phyloP scores from a whole-genome alignment of 2,329 filamentous ascomycete genomes.

The Aspergillus tamarii region DNA sequence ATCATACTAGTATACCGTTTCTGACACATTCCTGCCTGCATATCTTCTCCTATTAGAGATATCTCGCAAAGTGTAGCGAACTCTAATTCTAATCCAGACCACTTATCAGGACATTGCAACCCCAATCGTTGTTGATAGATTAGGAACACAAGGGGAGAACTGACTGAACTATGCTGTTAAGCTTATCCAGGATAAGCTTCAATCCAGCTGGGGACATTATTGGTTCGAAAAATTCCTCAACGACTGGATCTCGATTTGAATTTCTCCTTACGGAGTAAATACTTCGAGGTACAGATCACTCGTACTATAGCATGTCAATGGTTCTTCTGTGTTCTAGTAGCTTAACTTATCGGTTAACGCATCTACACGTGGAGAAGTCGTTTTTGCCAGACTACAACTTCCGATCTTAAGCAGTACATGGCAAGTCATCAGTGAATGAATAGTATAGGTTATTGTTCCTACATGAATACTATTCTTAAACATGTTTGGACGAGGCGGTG shows the following conservation, averaged over 20 bases:
- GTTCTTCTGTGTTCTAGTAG: background rate
- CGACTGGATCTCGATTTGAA: background rate
- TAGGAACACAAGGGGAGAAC: too few species aligned
- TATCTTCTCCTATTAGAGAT: background rate
- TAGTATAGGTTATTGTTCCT: too few species aligned
- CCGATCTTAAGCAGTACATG: background rate
- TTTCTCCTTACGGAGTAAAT: background rate
- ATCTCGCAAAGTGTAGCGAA: background rate
- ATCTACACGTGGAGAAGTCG: background rate
- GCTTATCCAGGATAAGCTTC: background rate
- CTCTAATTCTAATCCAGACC: background rate
- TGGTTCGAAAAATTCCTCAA: background rate
- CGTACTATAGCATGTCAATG: background rate
- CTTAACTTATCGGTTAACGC: too few species aligned
- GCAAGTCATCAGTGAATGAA: too few species aligned
- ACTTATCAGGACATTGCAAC: background rate
- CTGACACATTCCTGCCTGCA: background rate
- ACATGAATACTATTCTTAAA: too few species aligned
- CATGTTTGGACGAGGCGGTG: too few species aligned
- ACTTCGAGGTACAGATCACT: background rate
- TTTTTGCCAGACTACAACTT: background rate
- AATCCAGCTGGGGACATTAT: background rate
- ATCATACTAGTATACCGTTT: background rate
- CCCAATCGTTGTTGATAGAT: background rate
- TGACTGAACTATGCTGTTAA: background rate